phyloP scores from a whole-genome alignment of 2,329 filamentous ascomycete species.

The Hypoxylon sp. region DNA sequence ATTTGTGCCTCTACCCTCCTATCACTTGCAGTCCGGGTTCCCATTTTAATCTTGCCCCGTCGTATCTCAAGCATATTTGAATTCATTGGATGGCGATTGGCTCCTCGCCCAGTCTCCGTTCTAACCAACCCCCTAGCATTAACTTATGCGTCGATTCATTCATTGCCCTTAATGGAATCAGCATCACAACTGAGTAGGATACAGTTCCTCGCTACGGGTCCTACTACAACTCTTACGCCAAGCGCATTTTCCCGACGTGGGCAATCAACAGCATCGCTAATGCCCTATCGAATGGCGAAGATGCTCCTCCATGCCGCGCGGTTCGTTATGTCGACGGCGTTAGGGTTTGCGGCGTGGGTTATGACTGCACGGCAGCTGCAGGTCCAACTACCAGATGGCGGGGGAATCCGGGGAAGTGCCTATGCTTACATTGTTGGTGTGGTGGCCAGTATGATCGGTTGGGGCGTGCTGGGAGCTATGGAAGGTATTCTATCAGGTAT shows the following conservation, averaged over 20 bases:
- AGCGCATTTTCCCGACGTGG: slow-evolving; percentile 64
- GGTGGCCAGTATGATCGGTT: slow-evolving; percentile 94
- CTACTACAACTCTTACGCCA: slow-evolving; percentile 79
- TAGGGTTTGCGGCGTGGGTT: slow-evolving; percentile 98
- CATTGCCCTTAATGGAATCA: slow-evolving; percentile 82
- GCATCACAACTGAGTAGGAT: slow-evolving; percentile 86
- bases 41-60: slow-evolving; percentile 85
- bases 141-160: slow-evolving; percentile 95
- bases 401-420: slow-evolving; percentile 79
- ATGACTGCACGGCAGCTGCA: slow-evolving; percentile 86
- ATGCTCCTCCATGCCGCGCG: slow-evolving; percentile 91
- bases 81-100: slow-evolving; percentile 81
- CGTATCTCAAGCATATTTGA: slow-evolving; percentile 76
- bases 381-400: slow-evolving; percentile 69
- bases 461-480: slow-evolving; percentile 91
- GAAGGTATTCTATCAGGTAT: slow-evolving; percentile 90
- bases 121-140: slow-evolving; percentile 93
- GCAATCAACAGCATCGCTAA: slow-evolving; percentile 66
- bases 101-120: slow-evolving; percentile 87
- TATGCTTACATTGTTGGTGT: slow-evolving; percentile 96
- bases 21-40: slow-evolving; percentile 84
- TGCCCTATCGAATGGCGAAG: slow-evolving; percentile 92
- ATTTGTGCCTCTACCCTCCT: slow-evolving; percentile 90
- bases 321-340: slow-evolving; percentile 88
- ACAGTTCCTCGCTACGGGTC: slow-evolving; percentile 81